These are phyloP conservation scores for Neolentinus lepideus DNA, from an alignment of 1,284 basidiomycete genomes.

Conservation along the genomic window DNA sequence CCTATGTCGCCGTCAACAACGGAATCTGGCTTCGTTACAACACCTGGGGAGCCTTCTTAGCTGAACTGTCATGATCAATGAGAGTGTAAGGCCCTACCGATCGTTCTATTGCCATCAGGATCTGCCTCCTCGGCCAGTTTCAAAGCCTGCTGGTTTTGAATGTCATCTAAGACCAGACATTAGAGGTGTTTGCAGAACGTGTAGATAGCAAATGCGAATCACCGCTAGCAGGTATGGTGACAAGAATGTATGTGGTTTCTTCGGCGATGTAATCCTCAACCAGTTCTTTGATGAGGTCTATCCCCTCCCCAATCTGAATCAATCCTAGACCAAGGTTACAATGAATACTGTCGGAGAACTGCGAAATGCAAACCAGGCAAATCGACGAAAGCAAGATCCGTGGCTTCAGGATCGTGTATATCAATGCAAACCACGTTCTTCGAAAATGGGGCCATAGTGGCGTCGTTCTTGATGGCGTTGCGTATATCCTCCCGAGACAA, in stretches of 20 bases:
- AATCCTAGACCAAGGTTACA: slow-evolving; percentile 28
- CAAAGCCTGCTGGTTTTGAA: slow-evolving; percentile 56
- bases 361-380: slow-evolving; percentile 31
- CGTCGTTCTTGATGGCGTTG: slow-evolving; percentile 7
- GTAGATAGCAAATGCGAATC: slow-evolving; percentile 6
- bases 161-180: slow-evolving; percentile 39
- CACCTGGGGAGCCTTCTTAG: slow-evolving; percentile 27
- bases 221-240: slow-evolving; percentile 60
- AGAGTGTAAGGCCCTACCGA: slow-evolving; percentile 30
- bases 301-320: slow-evolving; percentile 41
- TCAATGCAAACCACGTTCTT: slow-evolving; percentile 20
- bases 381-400: slow-evolving; percentile 47
- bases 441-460: slow-evolving; percentile 15
- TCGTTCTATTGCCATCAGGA: slow-evolving; percentile 45
- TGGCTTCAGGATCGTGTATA: slow-evolving; percentile 27
- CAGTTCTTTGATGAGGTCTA: slow-evolving; percentile 39
- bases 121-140: slow-evolving; percentile 46
- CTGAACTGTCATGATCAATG: not conserved
- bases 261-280: slow-evolving; percentile 37
- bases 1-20: slow-evolving; percentile 37
- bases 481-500: slow-evolving; percentile 13
- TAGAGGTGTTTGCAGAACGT: not conserved
- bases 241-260: slow-evolving; percentile 45
- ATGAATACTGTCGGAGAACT: not conserved
- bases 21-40: slow-evolving; percentile 60